Percentiles rank a stretch among this genome's conserved stretches.
These are phyloP conservation scores for Paramecium sexaurelia DNA, from an alignment of 73 alveolate species.

Conservation along the genomic window DNA sequence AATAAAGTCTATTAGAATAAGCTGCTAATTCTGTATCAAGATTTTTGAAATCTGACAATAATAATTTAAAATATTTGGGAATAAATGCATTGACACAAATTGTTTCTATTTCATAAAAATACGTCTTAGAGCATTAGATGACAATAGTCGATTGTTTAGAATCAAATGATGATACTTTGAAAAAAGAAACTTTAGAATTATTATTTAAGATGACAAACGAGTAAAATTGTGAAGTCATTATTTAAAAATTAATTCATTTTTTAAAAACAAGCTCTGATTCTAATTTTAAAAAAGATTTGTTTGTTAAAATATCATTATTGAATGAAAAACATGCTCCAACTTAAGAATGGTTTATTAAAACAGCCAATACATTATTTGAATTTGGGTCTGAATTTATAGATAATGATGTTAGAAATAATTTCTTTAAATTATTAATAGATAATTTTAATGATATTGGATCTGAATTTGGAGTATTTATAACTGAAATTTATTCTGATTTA, in stretches of 20 bases:
- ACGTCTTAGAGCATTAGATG: slow-evolving; percentile 91
- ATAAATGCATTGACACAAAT: slow-evolving; percentile 92
- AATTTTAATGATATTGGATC: slow-evolving; percentile 60
- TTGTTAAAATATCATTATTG: slow-evolving; percentile 41
- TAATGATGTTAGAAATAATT: slow-evolving; percentile 61
- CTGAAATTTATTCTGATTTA: slow-evolving; percentile 52
- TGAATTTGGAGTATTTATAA: slow-evolving; percentile 55
- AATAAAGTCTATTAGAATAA: slow-evolving; percentile 84
- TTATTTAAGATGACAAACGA: slow-evolving; percentile 97
- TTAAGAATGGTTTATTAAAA: slow-evolving; percentile 65
- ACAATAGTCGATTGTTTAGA: slow-evolving; percentile 97
- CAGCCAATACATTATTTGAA: slow-evolving; percentile 62
- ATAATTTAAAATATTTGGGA: slow-evolving; percentile 95
- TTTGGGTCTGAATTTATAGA: slow-evolving; percentile 61
- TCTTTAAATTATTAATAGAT: slow-evolving; percentile 63
- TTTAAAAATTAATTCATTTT: slow-evolving; percentile 84
- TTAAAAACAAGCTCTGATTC: slow-evolving; percentile 59
- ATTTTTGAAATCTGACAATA: slow-evolving; percentile 90
- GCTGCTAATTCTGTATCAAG: slow-evolving; percentile 93
- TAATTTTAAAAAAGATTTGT: slow-evolving; percentile 54
- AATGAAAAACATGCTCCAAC: slow-evolving; percentile 68
- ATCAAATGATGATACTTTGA: slow-evolving; percentile 96
- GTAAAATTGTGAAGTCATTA: slow-evolving; percentile 95
- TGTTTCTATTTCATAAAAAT: slow-evolving; percentile 70
- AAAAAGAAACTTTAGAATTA: slow-evolving; percentile 94